Evolutionary conservation across 2,329 filamentous ascomycete genomes (phyloP), one percentile per base, ranked within the genome.

Genomic region (Neofusicoccum kwambonambiense): DNA sequence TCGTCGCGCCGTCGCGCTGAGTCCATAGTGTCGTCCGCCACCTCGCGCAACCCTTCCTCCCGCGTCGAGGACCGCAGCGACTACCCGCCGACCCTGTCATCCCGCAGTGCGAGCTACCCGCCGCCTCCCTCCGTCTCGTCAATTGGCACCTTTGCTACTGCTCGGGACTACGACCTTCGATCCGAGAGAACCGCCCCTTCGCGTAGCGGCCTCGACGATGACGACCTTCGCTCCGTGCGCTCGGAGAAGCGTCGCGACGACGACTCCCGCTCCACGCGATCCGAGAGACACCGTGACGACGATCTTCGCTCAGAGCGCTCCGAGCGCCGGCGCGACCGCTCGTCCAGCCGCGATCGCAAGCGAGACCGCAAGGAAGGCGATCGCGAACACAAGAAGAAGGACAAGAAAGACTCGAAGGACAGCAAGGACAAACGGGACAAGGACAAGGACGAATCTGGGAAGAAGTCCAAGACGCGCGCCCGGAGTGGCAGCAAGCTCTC

Each of bases 1-100:
- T 69, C 74, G 34, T 73, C 72, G 71, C 76, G 76, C 62, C 67
- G 75, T 71, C 68, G 68, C 61, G 64, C 70, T 47, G 74, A 74
- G 64, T 78, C 67, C 70, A 63, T 67, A 67, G 65, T 63, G 71
- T 56, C 69, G 67, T 44, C 69, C 70, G 61, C 70, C 69, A 67
- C 57, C 39, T 50, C 68, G 37, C 67, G 66, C 34, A 69, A 71
- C 47, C 64, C 64, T 13, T 41, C 64, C 13, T 42, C 64, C 15
- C 65, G 64, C 41, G 65, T 69, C 27, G 66, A 68, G 66, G 63
- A 68, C 49, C 64, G 62, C 47, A 54, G 63, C 41, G 50, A 57
- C 52, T 65, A 52, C n/a, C 56, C 65, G 27, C 49, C 62, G n/a
- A 65, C 57, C 27, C 39, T 61, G 15, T 62, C 57, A 17, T 62